Conservation (phyloP, 2,329 filamentous ascomycete species). For the Apiospora saccharicola region DNA sequence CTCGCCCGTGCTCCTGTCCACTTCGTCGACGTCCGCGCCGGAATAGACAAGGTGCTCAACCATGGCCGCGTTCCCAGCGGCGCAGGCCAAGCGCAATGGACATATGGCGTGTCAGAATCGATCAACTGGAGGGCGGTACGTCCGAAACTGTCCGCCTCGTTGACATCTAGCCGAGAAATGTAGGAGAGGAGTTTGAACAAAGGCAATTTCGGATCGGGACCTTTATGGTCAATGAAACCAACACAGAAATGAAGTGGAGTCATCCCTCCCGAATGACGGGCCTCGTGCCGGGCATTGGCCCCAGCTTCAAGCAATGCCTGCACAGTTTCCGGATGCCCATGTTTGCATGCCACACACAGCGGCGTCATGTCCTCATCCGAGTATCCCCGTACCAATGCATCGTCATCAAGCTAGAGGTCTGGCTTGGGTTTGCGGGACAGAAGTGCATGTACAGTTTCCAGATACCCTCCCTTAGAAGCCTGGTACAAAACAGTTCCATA, state of each 20-base stretch:
- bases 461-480: neutral
- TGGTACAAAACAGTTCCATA: neutral
- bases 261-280: neutral
- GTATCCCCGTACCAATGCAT: neutral
- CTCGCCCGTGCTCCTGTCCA: neutral
- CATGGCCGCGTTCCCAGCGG: neutral
- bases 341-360: neutral
- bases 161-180: neutral
- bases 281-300: neutral
- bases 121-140: neutral
- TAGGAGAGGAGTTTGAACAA: neutral
- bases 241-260: neutral
- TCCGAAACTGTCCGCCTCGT: neutral
- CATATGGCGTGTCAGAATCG: neutral
- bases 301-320: neutral
- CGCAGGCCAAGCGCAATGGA: neutral
- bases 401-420: neutral
- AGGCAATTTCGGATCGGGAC: neutral
- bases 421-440: neutral
- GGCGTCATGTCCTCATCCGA: neutral
- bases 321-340: neutral
- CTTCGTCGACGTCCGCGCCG: neutral
- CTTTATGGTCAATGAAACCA: neutral
- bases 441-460: neutral
- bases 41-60: neutral